Base-by-base conservation (phyloP, 106 monocot genomes). In the Acorus calamus region DNA sequence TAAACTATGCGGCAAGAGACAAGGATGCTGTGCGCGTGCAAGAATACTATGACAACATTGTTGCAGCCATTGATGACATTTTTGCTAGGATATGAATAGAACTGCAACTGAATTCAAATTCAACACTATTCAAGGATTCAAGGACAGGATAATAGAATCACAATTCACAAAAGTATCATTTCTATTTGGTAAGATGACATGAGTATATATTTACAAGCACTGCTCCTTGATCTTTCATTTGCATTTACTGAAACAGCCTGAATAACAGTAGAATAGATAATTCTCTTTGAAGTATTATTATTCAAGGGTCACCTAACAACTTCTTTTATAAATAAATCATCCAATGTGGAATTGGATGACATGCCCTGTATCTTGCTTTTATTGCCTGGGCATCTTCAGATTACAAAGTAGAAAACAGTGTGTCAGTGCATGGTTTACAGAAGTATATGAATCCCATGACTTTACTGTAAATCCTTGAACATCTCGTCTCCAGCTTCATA, bases 1-100 rank as follows among this genome's bases (percentile, higher is more conserved):
- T 83, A 58, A 73, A 83, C 46, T 74, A 87, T 61, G 86, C 86
- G 2, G 86, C 82, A 4, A 66, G 79, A 71, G 74, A 77, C 66
- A 69, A 74, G 49, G 86, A 83, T 59, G 56, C 71, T 10, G 42
- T 4, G 52, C 44, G 8, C 42, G 79, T 79, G 49, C 72, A 77
- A 46, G 73, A 83, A 14, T 75, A 66, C 70, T 83, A 74, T 12
- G 8, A 65, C 44, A 79, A 77, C 51, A 74, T 80, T 56, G 67
- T 69, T 14, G 14, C 70, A 14, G 53, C 56, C 41, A 58, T 83
- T 7, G 52, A 73, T 9, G 51, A 74, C 43, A 80, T 83, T 14
- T 74, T 80, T 11, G 49, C 68, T 0, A 86, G 63, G 59, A 74
- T 69, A 61, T 49, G 49, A 41, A 4, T 56, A 46, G 4, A 28